Conservation (phyloP, 176 grass and related monocot species). For the Triticum turgidum region DNA sequence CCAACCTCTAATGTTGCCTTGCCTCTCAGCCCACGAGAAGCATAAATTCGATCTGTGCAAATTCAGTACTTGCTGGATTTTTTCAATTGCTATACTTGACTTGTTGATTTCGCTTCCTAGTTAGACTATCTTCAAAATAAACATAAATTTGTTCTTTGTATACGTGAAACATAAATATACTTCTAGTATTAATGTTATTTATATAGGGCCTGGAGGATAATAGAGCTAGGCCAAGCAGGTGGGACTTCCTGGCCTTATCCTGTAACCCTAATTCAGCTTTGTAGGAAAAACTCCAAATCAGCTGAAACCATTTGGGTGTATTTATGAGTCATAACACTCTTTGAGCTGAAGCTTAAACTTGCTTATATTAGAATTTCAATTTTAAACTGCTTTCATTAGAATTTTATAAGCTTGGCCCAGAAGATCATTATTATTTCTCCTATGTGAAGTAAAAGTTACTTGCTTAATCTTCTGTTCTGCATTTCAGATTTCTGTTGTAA, state of each 20-base stretch:
- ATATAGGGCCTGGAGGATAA: neutral
- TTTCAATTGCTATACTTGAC: neutral
- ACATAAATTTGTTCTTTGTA: neutral
- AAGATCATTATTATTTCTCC: neutral
- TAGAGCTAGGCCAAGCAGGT: neutral
- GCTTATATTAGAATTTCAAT: neutral
- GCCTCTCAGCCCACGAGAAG: neutral
- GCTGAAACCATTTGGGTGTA: constrained; percentile 1
- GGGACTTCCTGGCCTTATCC: neutral
- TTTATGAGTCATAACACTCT: neutral
- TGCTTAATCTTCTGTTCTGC: constrained; percentile 31
- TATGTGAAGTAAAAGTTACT: neutral
- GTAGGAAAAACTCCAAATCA: constrained; percentile 24
- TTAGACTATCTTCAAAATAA: neutral
- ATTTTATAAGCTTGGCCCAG: neutral
- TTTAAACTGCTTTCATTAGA: neutral
- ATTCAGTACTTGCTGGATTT: constrained; percentile 13
- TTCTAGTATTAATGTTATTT: constrained; percentile 21
- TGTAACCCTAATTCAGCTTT: constrained; percentile 1
- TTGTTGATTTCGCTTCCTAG: neutral
- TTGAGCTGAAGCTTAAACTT: neutral
- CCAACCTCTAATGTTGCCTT: neutral
- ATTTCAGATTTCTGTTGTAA: constrained; percentile 81
- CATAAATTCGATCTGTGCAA: neutral
- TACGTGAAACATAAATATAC: constrained; percentile 11